phyloP scores from a whole-genome alignment of 495 filamentous ascomycete genomes.

The Astrothelium macrocarpum region DNA sequence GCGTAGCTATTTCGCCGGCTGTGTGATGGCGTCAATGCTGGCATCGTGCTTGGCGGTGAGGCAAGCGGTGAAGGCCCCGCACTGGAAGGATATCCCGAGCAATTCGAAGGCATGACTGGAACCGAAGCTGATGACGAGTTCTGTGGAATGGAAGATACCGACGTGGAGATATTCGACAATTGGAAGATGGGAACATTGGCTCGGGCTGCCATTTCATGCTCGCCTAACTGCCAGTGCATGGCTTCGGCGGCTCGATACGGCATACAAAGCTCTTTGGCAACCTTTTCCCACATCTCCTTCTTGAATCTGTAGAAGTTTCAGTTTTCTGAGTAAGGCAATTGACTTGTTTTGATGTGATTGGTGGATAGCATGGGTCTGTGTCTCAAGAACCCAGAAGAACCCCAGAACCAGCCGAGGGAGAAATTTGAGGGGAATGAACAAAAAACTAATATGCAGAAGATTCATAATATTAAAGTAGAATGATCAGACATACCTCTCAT shows the following conservation, averaged over 20 bases:
- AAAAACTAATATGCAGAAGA: not conserved
- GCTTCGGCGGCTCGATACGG: slow-evolving; percentile 93
- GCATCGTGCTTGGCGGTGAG: not conserved
- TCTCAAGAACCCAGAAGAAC: not conserved
- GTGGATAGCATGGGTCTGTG: not conserved
- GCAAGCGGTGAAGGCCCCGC: slow-evolving; percentile 4
- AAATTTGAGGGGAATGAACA: not conserved
- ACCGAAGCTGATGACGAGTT: not conserved
- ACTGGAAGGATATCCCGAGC: not conserved
- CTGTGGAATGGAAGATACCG: not conserved
- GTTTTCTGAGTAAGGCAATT: not conserved
- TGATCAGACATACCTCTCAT: slow-evolving; percentile 66
- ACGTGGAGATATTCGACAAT: slow-evolving; percentile 11
- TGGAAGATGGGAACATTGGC: slow-evolving; percentile 36
- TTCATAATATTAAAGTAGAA: not conserved
- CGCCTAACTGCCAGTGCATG: slow-evolving; percentile 97
- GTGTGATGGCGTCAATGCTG: not conserved
- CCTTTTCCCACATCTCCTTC: slow-evolving; percentile 90
- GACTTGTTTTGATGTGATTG: not conserved
- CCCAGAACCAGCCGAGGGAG: not conserved
- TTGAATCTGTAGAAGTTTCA: slow-evolving; percentile 59
- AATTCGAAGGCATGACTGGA: not conserved
- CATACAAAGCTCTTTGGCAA: slow-evolving; percentile 89
- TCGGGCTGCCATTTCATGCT: slow-evolving; percentile 69
- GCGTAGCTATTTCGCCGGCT: not conserved